phyloP scores from a whole-genome alignment of 805 yeast genomes.

The Lachancea lanzarotensis region DNA sequence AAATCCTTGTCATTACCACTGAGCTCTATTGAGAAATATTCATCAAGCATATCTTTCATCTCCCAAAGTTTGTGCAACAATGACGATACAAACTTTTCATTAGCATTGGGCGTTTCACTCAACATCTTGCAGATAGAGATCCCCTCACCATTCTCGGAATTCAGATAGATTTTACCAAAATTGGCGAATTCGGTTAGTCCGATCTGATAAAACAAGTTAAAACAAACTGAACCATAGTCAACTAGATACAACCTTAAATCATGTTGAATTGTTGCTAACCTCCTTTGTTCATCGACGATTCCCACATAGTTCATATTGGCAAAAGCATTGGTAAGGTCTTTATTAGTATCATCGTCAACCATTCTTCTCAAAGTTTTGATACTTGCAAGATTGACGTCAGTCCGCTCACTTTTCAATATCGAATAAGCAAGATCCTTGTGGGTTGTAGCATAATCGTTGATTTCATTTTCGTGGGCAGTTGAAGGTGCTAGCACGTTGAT shows the following conservation, averaged over 20 bases:
- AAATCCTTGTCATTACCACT: conserved; percentile 24
- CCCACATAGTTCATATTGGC: conserved; percentile 74
- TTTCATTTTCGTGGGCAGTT: background rate
- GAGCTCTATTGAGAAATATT: conserved; percentile 62
- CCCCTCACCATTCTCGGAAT: conserved; percentile 19
- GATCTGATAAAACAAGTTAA: conserved; percentile 73
- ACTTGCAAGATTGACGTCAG: conserved; percentile 49
- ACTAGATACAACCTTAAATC: conserved; percentile 71
- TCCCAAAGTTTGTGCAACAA: conserved; percentile 29
- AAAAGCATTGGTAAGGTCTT: conserved; percentile 59
- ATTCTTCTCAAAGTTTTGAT: conserved; percentile 48
- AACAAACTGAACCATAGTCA: conserved; percentile 67
- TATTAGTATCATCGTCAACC: conserved; percentile 41
- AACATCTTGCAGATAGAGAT: conserved; percentile 17
- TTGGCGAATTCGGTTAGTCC: conserved; percentile 74
- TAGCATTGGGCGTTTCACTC: conserved; percentile 14
- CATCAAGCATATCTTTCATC: conserved; percentile 73
- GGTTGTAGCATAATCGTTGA: background rate
- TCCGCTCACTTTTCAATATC: conserved; percentile 26
- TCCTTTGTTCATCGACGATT: conserved; percentile 59
- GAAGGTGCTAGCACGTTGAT: background rate
- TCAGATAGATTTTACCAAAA: conserved; percentile 55
- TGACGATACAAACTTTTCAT: conserved; percentile 20
- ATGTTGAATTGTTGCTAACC: conserved; percentile 79
- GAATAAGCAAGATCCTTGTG: conserved; percentile 10